Evolutionary conservation across 768 basidiomycete species (phyloP), one percentile per base, ranked within the genome.

Genomic region (Macrocybe gigantea): DNA sequence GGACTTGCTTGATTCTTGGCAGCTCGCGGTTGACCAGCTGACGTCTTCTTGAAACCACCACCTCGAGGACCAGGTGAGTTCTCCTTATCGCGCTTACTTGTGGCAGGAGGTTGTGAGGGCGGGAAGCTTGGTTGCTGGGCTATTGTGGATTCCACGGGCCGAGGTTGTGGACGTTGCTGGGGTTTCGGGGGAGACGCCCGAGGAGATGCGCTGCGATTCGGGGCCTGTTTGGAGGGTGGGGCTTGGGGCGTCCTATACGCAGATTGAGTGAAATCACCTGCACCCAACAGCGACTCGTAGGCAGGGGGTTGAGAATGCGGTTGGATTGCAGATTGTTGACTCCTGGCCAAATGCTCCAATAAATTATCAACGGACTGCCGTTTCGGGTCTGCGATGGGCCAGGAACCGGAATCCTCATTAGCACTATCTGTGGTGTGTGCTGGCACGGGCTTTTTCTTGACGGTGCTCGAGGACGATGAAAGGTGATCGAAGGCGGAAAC

Each of bases 401-500:
- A 67, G 83, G 82, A 86, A n/a, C 59, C 57, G 9, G 79, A 73
- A 47, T 85, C 82, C 32, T 88, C 83, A 43, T 71, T 74, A 41
- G 71, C 63, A 46, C 68, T 73, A 33, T 67, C 65, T 7, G 75
- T 51, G 12, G 73, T 53, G 40, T 70, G 68, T 40, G 69, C 52
- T 8, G 82, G 85, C 2, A 78, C 77, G 13, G 85, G 80, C 60
- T 88, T 88, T 62, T 88, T 87, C 71, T 85, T 86, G 47, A 76
- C 62, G 12, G 73, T 47, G 37, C 62, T 60, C 0, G 77, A 52
- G 33, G 76, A 60, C n/a, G 74, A 66, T 6, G 80, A 74, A 40
- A 92, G 74, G 22, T 86, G 88, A 55, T 93, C 89, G 56, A 92
- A 91, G 2, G 90, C 83, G 42, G 88, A 89, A 43, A 85, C 75